phyloP scores from a whole-genome alignment of 2,329 filamentous ascomycete genomes.

The Colletotrichum chrysophilum region DNA sequence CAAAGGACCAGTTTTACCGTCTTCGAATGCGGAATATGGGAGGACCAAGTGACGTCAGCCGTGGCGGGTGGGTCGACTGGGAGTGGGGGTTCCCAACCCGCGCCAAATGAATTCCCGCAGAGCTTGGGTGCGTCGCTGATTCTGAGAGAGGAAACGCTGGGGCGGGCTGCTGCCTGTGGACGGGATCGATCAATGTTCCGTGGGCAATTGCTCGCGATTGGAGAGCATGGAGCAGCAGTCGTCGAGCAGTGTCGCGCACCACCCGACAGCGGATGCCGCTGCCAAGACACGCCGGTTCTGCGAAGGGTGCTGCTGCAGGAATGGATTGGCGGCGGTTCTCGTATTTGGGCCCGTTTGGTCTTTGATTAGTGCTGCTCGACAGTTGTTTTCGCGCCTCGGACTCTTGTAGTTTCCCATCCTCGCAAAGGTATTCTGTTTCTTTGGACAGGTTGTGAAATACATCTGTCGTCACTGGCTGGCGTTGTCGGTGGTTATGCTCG shows the following conservation, averaged over 20 bases:
- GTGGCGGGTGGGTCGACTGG: background rate
- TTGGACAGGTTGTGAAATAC: background rate
- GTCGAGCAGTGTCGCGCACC: background rate
- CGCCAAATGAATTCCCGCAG: background rate
- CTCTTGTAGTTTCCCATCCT: background rate
- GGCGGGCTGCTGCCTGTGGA: background rate
- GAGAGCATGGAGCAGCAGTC: background rate
- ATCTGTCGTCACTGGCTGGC: background rate
- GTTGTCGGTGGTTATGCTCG: background rate
- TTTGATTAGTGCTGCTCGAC: background rate
- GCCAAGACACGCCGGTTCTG: constrained; percentile 11
- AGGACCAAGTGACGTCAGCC: constrained; percentile 14
- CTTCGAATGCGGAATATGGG: background rate
- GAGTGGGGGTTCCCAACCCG: constrained; percentile 3
- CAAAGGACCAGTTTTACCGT: constrained; percentile 5
- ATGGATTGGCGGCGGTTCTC: constrained; percentile 17
- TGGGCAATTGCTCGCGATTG: background rate
- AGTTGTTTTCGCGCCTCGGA: constrained; percentile 3
- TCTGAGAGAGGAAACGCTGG: background rate
- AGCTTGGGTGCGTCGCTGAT: background rate
- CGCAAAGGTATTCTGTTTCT: background rate
- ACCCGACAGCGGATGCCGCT: background rate
- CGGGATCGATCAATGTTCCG: background rate
- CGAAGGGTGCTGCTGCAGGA: constrained; percentile 9
- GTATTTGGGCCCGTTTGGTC: background rate